Evolutionary conservation across 177 flowering plant genomes (phyloP).

Genomic region (Telopea speciosissima): DNA sequence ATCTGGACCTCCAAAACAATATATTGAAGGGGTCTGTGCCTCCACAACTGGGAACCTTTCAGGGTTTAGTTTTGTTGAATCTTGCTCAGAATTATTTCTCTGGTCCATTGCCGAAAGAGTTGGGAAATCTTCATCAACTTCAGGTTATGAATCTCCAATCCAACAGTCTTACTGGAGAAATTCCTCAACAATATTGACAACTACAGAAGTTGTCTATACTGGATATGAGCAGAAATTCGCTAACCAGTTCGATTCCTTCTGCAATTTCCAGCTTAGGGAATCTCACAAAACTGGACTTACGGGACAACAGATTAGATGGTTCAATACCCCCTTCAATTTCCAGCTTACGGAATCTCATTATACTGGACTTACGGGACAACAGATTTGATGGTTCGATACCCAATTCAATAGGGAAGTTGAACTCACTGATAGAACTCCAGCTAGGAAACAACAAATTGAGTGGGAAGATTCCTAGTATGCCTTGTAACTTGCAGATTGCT

Average conservation of each 20-base stretch:
- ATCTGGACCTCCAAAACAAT: constrained; percentile 59
- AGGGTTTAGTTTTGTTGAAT: constrained; percentile 39
- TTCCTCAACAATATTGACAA: constrained; percentile 36
- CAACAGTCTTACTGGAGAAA: constrained; percentile 45
- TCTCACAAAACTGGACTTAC: constrained; percentile 32
- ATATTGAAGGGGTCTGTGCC: constrained; percentile 43
- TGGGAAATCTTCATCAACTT: constrained; percentile 45
- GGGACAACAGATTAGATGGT: constrained; percentile 47
- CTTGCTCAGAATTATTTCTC: constrained; percentile 41
- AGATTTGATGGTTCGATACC: constrained; percentile 59
- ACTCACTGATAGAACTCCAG: constrained; percentile 45
- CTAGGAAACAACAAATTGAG: constrained; percentile 45
- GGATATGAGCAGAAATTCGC: constrained; percentile 49
- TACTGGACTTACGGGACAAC: constrained; percentile 37
- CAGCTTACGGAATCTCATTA: constrained; percentile 26
- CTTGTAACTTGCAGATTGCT: constrained; percentile 38
- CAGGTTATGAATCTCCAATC: constrained; percentile 44
- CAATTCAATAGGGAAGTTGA: constrained; percentile 15
- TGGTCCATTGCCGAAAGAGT: constrained; percentile 39
- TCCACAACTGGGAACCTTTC: constrained; percentile 38
- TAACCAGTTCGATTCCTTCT: constrained; percentile 51
- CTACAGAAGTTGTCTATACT: constrained; percentile 27
- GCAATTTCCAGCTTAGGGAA: constrained; percentile 28
- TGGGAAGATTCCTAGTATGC: constrained; percentile 52
- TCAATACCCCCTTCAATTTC: constrained; percentile 48